Conservation (phyloP, 176 grass and related monocot genomes). For the Triticum aestivum region IWGSC_CS_RefSeq_v2.1 NC_057811.1:44140279-44140778, state of each 20-base stretch:
- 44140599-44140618: neutral
- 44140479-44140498: constrained; percentile 99
- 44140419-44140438: neutral
- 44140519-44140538: constrained; percentile 85
- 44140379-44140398: neutral
- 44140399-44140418: constrained; percentile 3
- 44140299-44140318: constrained; percentile 98
- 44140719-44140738: constrained; percentile 98
- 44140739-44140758: constrained; percentile 51
- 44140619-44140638: constrained; percentile 14
- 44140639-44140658: constrained; percentile 97
- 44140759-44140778: constrained; percentile 6
- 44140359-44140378: constrained; percentile 84
- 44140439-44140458: neutral
- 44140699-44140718: constrained; percentile 97
- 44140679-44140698: constrained; percentile 96
- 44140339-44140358: constrained; percentile 91
- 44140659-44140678: constrained; percentile 98
- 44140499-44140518: constrained; percentile 92
- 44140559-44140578: neutral
- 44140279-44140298: constrained; percentile 99
- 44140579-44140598: constrained; percentile 3
- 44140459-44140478: constrained; percentile 14
- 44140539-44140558: constrained; percentile 5
- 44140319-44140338: constrained; percentile 99